These are phyloP conservation scores for Penstemon barbatus DNA, from an alignment of 257 asterid genomes.

Conservation along the genomic window DNA sequence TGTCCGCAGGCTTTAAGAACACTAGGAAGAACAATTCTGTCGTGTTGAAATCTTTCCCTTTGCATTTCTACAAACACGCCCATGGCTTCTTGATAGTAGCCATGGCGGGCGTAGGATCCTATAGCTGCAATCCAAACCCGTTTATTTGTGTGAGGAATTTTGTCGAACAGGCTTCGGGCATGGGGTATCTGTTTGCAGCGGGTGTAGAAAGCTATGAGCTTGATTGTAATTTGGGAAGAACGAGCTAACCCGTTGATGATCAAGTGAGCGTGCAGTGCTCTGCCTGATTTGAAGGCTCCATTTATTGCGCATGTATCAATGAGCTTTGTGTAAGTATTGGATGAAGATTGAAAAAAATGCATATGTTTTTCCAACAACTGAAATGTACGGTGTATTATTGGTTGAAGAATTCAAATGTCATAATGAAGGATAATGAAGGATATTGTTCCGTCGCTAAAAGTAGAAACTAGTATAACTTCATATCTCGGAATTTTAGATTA, in stretches of 20 bases:
- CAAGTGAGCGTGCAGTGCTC: conserved; percentile 58
- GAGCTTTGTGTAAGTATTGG: conserved; percentile 40
- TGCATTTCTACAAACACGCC: conserved; percentile 45
- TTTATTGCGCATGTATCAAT: conserved; percentile 35
- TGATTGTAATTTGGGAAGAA: conserved; percentile 43
- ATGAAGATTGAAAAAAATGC: conserved; percentile 28
- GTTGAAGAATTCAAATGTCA: too few relatives aligned
- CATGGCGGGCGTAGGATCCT: conserved; percentile 60
- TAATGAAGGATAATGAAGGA: too few relatives aligned
- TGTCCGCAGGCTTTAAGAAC: conserved; percentile 75
- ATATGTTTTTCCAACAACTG: neutral
- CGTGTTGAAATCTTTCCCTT: conserved; percentile 34
- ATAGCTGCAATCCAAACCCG: conserved; percentile 58
- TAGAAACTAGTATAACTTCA: too few relatives aligned
- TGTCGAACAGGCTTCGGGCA: conserved; percentile 67
- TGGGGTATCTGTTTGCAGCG: conserved; percentile 36
- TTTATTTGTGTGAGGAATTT: conserved; percentile 49
- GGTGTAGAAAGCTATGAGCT: conserved; percentile 46
- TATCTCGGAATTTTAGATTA: too few relatives aligned
- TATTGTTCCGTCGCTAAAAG: too few relatives aligned
- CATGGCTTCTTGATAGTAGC: conserved; percentile 54
- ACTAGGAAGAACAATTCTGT: conserved; percentile 62
- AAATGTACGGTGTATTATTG: neutral
- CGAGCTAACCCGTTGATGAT: conserved; percentile 44
- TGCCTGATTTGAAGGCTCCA: conserved; percentile 46